Evolutionary conservation across 371 early-diverging fungal species (phyloP).

Genomic region (Homolaphlyctis polyrhiza): DNA sequence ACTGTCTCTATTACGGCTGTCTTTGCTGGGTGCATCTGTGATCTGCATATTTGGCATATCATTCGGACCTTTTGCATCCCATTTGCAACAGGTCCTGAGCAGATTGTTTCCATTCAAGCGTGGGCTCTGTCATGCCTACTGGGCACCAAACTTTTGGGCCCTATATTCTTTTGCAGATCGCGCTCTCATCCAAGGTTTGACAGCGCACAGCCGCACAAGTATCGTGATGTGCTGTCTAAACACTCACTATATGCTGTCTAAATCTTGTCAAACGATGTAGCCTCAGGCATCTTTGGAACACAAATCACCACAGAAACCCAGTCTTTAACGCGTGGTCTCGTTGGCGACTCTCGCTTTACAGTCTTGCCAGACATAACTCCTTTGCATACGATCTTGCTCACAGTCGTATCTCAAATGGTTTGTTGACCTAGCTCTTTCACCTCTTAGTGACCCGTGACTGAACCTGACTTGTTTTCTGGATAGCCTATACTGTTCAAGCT

Average conservation of each 20-base stretch:
- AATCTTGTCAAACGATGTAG: background rate
- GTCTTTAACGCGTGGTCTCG: slow-evolving; percentile 85
- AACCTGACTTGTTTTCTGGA: background rate
- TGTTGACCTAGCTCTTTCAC: slow-evolving; percentile 6
- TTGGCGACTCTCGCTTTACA: slow-evolving; percentile 83
- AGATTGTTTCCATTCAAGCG: slow-evolving; percentile 95
- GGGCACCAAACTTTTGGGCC: slow-evolving; percentile 98
- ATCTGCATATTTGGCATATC: slow-evolving; percentile 67
- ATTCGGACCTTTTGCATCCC: slow-evolving; percentile 71
- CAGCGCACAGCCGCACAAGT: background rate
- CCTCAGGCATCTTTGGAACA: background rate
- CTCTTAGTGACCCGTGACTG: background rate
- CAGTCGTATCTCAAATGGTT: slow-evolving; percentile 68
- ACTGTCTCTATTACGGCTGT: slow-evolving; percentile 36
- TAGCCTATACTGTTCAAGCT: slow-evolving; percentile 32
- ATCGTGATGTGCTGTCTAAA: background rate
- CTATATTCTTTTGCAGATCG: slow-evolving; percentile 84
- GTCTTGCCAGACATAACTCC: slow-evolving; percentile 75
- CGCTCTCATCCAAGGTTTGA: slow-evolving; percentile 42
- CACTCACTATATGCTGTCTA: background rate
- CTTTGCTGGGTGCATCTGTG: slow-evolving; percentile 62
- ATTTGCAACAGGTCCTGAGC: slow-evolving; percentile 64
- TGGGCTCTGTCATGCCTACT: slow-evolving; percentile 91
- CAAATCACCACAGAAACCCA: slow-evolving; percentile 11
- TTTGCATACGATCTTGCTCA: slow-evolving; percentile 66